Evolutionary conservation across 306 rosid genomes (phyloP).

Genomic region (Psophocarpus tetragonolobus): DNA sequence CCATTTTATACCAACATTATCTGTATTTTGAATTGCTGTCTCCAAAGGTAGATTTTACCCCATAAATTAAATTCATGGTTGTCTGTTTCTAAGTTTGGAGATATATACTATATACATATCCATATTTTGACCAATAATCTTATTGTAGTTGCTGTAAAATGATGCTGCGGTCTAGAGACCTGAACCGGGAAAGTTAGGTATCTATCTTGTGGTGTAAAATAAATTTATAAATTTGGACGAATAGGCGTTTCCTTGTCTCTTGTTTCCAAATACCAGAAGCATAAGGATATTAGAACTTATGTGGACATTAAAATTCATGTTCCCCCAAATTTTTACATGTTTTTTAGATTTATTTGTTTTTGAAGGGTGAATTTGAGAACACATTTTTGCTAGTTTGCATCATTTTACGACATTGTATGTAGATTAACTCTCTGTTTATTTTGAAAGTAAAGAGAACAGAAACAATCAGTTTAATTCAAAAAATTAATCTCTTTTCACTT

Average conservation of each 20-base stretch:
- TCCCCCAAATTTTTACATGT: background rate
- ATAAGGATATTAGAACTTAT: background rate
- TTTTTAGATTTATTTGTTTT: background rate
- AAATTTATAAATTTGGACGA: background rate
- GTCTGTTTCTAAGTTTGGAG: conserved; percentile 8
- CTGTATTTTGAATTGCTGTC: conserved; percentile 31
- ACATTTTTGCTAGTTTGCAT: background rate
- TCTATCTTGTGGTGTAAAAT: background rate
- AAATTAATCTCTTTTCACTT: no score
- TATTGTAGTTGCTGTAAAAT: conserved; percentile 15
- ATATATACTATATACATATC: background rate
- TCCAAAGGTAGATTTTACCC: background rate
- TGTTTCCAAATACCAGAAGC: conserved; percentile 3
- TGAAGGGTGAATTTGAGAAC: background rate
- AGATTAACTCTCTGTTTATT: no score
- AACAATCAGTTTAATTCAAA: no score
- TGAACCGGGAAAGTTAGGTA: background rate
- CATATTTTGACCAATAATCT: background rate
- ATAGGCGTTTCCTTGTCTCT: background rate
- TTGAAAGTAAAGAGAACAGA: no score
- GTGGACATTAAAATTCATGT: background rate
- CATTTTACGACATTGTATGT: background rate
- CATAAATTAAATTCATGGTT: background rate
- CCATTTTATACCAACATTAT: conserved; percentile 5
- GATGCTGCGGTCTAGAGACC: conserved; percentile 4